phyloP scores from a whole-genome alignment of 2,329 filamentous ascomycete species.

The Bipolaris gigantea region DNA sequence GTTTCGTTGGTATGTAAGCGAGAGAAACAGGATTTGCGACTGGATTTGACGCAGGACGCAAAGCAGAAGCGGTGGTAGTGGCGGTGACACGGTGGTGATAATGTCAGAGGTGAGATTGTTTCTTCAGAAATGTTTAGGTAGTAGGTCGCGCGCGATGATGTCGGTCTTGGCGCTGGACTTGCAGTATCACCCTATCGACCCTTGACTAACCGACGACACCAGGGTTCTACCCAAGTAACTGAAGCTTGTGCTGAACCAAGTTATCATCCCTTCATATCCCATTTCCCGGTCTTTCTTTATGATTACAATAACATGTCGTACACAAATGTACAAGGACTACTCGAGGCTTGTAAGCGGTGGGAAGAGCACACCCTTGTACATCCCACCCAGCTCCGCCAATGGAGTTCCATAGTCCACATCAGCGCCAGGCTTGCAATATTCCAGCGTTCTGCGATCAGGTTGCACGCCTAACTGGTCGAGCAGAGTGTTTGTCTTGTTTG shows the following conservation, averaged over 20 bases:
- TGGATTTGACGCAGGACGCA: neutral
- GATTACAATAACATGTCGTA: conserved; percentile 5
- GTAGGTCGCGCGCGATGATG: conserved; percentile 27
- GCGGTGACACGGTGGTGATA: neutral
- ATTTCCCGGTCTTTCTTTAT: neutral
- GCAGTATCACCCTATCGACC: neutral
- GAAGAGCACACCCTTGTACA: conserved; percentile 55
- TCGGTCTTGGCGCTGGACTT: conserved; percentile 22
- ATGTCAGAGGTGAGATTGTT: conserved; percentile 4
- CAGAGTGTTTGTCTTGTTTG: conserved; percentile 69
- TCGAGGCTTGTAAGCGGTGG: conserved; percentile 44
- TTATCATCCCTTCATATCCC: no score
- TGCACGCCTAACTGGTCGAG: conserved; percentile 78
- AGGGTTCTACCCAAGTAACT: neutral
- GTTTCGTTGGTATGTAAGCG: neutral
- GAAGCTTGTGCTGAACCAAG: neutral
- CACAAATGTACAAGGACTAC: conserved; percentile 9
- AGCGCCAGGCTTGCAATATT: conserved; percentile 62
- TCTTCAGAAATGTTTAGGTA: conserved; percentile 17
- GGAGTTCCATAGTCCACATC: conserved; percentile 71
- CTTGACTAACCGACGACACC: no score
- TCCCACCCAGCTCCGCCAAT: conserved; percentile 46
- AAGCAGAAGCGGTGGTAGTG: neutral
- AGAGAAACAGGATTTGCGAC: neutral
- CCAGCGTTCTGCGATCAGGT: conserved; percentile 62